These are phyloP conservation scores for Fusarium guadeloupense DNA, from an alignment of 2,329 filamentous ascomycete species.

Conservation along the genomic window DNA sequence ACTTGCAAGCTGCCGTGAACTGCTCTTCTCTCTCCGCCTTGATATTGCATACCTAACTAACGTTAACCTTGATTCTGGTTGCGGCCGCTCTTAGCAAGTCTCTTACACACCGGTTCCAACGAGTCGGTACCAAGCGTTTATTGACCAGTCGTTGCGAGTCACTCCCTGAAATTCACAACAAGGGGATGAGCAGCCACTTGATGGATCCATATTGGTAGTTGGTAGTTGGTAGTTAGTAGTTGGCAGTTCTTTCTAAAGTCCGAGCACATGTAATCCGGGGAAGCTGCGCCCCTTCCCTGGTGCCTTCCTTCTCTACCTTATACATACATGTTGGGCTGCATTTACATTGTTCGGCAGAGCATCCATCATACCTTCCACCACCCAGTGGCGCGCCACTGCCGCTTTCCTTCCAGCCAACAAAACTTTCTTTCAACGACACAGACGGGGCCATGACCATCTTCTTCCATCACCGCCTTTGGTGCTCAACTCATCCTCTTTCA, in stretches of 20 bases:
- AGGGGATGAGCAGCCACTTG: conserved; percentile 32
- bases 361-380: conserved; percentile 22
- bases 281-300: not conserved
- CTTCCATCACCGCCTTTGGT: not conserved
- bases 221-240: conserved; percentile 6
- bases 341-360: conserved; percentile 8
- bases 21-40: conserved; percentile 17
- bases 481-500: not conserved
- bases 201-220: conserved; percentile 5
- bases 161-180: conserved; percentile 33
- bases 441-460: not conserved
- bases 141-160: conserved; percentile 28
- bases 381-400: conserved; percentile 33
- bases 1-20: not conserved
- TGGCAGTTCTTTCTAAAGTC: conserved; percentile 5
- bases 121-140: conserved; percentile 37
- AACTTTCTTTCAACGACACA: conserved; percentile 40
- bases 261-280: conserved; percentile 13
- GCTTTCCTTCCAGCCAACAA: conserved; percentile 26
- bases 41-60: conserved; percentile 11
- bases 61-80: conserved; percentile 14
- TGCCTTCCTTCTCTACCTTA: not conserved
- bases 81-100: conserved; percentile 27
- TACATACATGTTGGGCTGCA: conserved; percentile 12
- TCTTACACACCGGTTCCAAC: conserved; percentile 41